Base-by-base conservation (phyloP, 192 early-diverging fungal species). In the Gaertneriomyces semiglobifer region DNA sequence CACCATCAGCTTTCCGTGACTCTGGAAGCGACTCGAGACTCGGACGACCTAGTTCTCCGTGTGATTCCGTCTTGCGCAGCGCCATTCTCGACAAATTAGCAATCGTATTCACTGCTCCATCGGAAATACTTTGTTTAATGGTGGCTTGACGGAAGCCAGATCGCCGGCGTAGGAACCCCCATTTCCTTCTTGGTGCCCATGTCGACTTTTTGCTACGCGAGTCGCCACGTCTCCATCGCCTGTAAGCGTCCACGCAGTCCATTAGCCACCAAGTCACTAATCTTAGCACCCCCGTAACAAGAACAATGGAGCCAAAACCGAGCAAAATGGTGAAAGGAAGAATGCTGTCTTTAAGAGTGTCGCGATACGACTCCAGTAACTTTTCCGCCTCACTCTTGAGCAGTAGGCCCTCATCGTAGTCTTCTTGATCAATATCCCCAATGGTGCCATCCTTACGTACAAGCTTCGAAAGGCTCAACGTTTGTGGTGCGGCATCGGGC, bases 251-350 rank as follows among this genome's bases (percentile, higher is more conserved):
- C n/a, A 66, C 41, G 7, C 19, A 2, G 48, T 68, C 66, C 4
- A 5, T 42, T 4, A 48, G 10, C 11, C 33, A 14, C 58, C 56
- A 60, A 8, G 47, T 52, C 10, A 68, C 5, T 12, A 60, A 12
- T 5, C 58, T 43, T 25, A 68, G 7, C 6, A 47, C 16, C 6
- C 66, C 66, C 57, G 60, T 60, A 43, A 68, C 16, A 4, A 68
- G 44, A 12, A 68, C 58, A 44, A 60, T 45, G 19, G 66, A 68
- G 43, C 66, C 66, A 41, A 68, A 68, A 1, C 44, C 56, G 9
- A 60, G 25, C 43, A 68, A 38, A 6, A 58, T 58, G 19, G 19
- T 16, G 50, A 60, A 68, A 3, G 66, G 66, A 14, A 68, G 56
- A 8, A 68, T 45, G 33, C 60, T 56, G 5, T n/a, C n/a, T 50